phyloP scores from a whole-genome alignment of 2,329 filamentous ascomycete genomes.

The Ilyonectria sp. region DNA sequence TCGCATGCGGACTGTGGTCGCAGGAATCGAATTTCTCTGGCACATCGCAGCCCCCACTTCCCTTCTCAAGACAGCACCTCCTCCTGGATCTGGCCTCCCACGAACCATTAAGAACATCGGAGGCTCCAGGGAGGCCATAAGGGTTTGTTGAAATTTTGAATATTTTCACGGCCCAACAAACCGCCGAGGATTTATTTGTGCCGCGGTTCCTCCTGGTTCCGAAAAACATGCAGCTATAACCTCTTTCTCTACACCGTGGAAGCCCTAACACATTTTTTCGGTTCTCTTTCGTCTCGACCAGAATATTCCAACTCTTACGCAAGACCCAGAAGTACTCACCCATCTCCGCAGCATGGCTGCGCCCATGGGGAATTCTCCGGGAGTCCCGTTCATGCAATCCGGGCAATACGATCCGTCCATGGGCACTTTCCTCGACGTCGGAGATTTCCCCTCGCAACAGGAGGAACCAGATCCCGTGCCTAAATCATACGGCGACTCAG shows the following conservation, averaged over 20 bases:
- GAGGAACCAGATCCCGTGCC: not conserved
- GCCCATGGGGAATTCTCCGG: constrained; percentile 5
- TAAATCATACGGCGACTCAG: not conserved
- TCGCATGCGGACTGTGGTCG: not conserved
- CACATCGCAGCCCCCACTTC: not conserved
- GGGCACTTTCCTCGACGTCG: not conserved
- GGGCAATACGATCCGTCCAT: constrained; percentile 7
- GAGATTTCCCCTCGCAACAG: not conserved
- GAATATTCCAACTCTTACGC: constrained; percentile 9
- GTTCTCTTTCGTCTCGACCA: constrained; percentile 9
- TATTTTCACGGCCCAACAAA: constrained; percentile 1
- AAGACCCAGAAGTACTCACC: constrained; percentile 1
- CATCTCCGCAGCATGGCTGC: constrained; percentile 11
- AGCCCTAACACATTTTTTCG: constrained; percentile 16
- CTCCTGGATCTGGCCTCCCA: constrained; percentile 2
- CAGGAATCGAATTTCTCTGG: not conserved
- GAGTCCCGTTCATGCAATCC: constrained; percentile 3
- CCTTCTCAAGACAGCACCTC: not conserved
- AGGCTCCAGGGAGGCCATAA: constrained; percentile 4
- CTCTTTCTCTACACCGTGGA: constrained; percentile 12
- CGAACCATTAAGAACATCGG: not conserved
- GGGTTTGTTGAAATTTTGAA: constrained; percentile 13
- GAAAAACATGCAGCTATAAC: constrained; percentile 25
- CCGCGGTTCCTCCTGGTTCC: constrained; percentile 6
- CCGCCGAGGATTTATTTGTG: not conserved